phyloP scores from a whole-genome alignment of 352 stramenopile species.

The Phytophthora pinifolia region DNA sequence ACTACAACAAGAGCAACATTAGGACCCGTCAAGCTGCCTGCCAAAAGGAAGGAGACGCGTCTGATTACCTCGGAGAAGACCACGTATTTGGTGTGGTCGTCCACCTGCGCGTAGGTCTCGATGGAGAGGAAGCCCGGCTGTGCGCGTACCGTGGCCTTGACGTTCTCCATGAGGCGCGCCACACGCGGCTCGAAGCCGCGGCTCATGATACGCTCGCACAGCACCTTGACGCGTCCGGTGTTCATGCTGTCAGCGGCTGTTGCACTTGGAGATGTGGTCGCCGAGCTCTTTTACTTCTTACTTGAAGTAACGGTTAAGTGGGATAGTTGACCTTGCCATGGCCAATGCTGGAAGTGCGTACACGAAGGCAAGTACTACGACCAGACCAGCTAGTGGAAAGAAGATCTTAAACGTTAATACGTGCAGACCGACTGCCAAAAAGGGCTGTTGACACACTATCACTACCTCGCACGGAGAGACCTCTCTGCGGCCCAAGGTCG shows the following conservation, averaged over 20 bases:
- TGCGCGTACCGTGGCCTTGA: constrained; percentile 77
- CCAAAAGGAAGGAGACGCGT: not conserved
- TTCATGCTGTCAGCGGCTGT: constrained; percentile 26
- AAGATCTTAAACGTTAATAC: constrained; percentile 25
- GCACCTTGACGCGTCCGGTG: constrained; percentile 54
- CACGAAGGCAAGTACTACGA: no score
- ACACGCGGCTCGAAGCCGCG: constrained; percentile 85
- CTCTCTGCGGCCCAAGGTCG: not conserved
- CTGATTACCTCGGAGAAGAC: constrained; percentile 80
- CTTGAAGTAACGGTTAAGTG: constrained; percentile 5
- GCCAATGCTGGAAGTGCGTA: no score
- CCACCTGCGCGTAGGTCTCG: constrained; percentile 73
- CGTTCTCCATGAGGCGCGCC: constrained; percentile 82
- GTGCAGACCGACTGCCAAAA: constrained; percentile 21
- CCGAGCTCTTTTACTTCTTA: constrained; percentile 3
- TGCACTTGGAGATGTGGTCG: not conserved
- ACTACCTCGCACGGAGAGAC: constrained; percentile 4
- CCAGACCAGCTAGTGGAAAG: not conserved
- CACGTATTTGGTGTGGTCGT: constrained; percentile 87
- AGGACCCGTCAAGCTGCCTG: not conserved
- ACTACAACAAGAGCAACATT: constrained; percentile 32
- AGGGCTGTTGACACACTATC: constrained; percentile 14
- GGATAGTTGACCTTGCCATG: no score
- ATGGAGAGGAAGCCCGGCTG: constrained; percentile 79
- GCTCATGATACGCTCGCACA: constrained; percentile 89